A percentile compares a stretch with the other conserved stretches of the same genome.
Conservation (phyloP, 352 stramenopile genomes). For the Phytopythium oedochilum region DNA sequence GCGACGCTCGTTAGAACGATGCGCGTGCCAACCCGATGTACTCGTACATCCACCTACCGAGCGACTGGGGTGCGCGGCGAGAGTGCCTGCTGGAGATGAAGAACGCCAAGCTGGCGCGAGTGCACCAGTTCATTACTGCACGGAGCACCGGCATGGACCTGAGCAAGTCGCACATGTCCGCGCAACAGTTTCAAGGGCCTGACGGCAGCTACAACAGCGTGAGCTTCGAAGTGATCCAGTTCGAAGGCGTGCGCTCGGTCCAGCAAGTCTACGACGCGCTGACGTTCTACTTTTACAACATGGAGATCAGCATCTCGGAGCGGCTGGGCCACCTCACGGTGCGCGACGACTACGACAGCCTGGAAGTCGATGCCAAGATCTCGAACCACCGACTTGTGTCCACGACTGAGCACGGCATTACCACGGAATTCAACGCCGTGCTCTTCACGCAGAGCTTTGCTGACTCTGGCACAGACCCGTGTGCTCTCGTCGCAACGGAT, state of each 20-base stretch:
- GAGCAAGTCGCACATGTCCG: conserved; percentile 15
- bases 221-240: conserved; percentile 15
- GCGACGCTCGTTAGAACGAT: conserved; percentile 4
- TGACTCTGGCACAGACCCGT: conserved; percentile 8
- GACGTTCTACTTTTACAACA: conserved; percentile 16
- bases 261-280: conserved; percentile 21
- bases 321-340: conserved; percentile 23
- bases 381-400: conserved; percentile 41
- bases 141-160: conserved; percentile 24
- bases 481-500: conserved; percentile 27
- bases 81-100: conserved; percentile 19
- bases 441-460: conserved; percentile 20
- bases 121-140: conserved; percentile 22
- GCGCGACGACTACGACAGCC: conserved; percentile 19
- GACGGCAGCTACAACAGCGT: conserved; percentile 14
- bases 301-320: conserved; percentile 34
- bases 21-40: conserved; percentile 10
- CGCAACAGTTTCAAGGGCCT: conserved; percentile 15
- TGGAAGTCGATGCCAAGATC: conserved; percentile 17
- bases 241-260: conserved; percentile 9
- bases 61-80: conserved; percentile 16
- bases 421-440: conserved; percentile 11
- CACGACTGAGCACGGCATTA: conserved; percentile 12
- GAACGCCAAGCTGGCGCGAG: conserved; percentile 12
- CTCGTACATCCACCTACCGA: conserved; percentile 9